These are phyloP conservation scores for Hypomyces perniciosus DNA, from an alignment of 2,329 filamentous ascomycete genomes.

Conservation along the genomic window DNA sequence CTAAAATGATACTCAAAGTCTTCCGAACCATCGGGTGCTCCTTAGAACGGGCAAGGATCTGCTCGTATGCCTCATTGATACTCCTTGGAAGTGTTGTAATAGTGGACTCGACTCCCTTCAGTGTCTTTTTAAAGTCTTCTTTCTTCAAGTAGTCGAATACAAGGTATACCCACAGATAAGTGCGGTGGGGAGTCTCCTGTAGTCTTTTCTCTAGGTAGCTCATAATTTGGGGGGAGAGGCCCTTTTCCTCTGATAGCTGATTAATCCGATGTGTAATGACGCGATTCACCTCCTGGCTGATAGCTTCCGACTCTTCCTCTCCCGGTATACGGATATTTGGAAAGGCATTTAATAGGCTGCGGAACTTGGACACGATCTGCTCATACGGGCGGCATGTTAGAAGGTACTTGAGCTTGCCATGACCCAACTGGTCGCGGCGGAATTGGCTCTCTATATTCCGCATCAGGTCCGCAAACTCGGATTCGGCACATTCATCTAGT, in stretches of 20 bases:
- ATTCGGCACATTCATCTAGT: too few relatives aligned
- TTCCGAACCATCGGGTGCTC: slow-evolving; percentile 13
- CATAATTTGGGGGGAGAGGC: slow-evolving; percentile 14
- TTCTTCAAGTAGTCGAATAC: slow-evolving; percentile 26
- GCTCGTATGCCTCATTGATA: slow-evolving; percentile 25
- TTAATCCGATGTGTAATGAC: slow-evolving; percentile 27
- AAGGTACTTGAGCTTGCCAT: too few relatives aligned
- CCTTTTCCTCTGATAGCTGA: slow-evolving; percentile 13
- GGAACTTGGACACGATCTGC: slow-evolving; percentile 17
- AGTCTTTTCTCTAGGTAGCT: slow-evolving; percentile 16
- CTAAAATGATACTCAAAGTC: slow-evolving; percentile 22
- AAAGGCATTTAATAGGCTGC: slow-evolving; percentile 15
- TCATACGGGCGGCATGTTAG: too few relatives aligned
- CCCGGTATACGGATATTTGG: slow-evolving; percentile 29
- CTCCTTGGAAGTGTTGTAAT: slow-evolving; percentile 22
- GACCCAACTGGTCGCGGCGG: too few relatives aligned
- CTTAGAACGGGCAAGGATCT: slow-evolving; percentile 21
- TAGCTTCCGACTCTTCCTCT: slow-evolving; percentile 30
- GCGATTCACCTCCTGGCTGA: slow-evolving; percentile 29
- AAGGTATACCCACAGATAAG: slow-evolving; percentile 34
- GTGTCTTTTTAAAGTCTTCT: slow-evolving; percentile 18
- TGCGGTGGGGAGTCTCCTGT: slow-evolving; percentile 22
- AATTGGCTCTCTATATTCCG: too few relatives aligned
- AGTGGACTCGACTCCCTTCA: slow-evolving; percentile 13
- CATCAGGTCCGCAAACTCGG: too few relatives aligned